Evolutionary conservation across 2,329 filamentous ascomycete species (phyloP).

Genomic region (Claviceps sp.): DNA sequence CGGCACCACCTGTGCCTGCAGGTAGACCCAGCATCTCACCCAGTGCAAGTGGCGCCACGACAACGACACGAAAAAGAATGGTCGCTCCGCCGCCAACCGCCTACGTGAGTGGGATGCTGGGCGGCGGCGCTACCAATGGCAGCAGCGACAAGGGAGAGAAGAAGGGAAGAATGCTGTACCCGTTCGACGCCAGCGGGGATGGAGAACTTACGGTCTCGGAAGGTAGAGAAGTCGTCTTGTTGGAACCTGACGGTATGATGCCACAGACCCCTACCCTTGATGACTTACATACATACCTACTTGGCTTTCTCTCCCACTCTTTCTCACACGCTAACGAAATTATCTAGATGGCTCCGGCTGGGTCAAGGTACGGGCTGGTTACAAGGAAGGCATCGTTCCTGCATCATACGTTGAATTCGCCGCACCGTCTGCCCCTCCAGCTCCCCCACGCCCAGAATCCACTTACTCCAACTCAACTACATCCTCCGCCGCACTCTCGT

Average conservation of each 20-base stretch:
- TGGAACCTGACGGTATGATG: slow-evolving; percentile 71
- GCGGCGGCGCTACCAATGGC: slow-evolving; percentile 31
- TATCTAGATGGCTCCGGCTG: slow-evolving; percentile 73
- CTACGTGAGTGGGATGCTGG: slow-evolving; percentile 59
- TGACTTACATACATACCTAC: too few relatives aligned
- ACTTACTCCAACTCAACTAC: slow-evolving; percentile 59
- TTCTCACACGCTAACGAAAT: background rate
- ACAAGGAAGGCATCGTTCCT: slow-evolving; percentile 74
- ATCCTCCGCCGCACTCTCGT: slow-evolving; percentile 18
- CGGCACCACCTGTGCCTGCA: slow-evolving; percentile 10
- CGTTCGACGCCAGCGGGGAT: slow-evolving; percentile 66
- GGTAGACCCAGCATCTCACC: slow-evolving; percentile 16
- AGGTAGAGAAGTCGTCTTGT: slow-evolving; percentile 59
- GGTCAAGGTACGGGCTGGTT: slow-evolving; percentile 67
- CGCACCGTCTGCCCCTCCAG: slow-evolving; percentile 26
- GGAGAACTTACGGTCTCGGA: slow-evolving; percentile 74
- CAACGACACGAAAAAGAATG: slow-evolving; percentile 46
- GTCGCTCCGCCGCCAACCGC: slow-evolving; percentile 76
- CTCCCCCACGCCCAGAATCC: slow-evolving; percentile 51
- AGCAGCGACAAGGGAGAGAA: slow-evolving; percentile 28
- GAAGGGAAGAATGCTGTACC: slow-evolving; percentile 79
- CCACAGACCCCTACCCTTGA: background rate
- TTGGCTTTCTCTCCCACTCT: background rate
- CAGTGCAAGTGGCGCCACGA: slow-evolving; percentile 13
- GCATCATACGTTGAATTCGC: slow-evolving; percentile 67